These are phyloP conservation scores for Gigaspora rosea DNA, from an alignment of 192 early-diverging fungal species.

Conservation along the genomic window DNA sequence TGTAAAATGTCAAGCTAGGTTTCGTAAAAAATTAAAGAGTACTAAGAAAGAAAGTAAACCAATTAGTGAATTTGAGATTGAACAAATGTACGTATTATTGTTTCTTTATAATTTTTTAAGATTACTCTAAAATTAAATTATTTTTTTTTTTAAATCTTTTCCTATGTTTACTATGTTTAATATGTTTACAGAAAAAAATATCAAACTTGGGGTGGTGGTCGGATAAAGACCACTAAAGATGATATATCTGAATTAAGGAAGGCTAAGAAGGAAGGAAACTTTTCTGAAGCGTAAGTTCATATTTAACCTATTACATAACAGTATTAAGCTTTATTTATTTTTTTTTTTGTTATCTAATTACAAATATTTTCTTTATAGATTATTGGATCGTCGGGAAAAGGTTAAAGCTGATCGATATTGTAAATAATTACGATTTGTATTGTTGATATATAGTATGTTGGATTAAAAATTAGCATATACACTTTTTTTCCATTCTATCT, in stretches of 20 bases:
- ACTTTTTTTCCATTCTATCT: too few species aligned
- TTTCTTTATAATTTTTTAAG: neutral
- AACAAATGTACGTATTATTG: conserved; percentile 62
- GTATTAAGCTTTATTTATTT: neutral
- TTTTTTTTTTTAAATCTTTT: neutral
- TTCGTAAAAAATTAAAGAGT: conserved; percentile 57
- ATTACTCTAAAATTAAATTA: neutral
- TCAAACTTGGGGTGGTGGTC: conserved; percentile 74
- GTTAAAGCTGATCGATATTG: conserved; percentile 84
- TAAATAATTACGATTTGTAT: conserved; percentile 48
- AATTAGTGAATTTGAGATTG: conserved; percentile 61
- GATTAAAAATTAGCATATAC: too few species aligned
- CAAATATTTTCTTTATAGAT: neutral
- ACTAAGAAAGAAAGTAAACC: conserved; percentile 52
- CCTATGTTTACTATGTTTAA: too few species aligned
- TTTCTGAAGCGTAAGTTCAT: conserved; percentile 61
- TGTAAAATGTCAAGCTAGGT: conserved; percentile 71
- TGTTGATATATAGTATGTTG: too few species aligned
- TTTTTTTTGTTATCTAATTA: neutral
- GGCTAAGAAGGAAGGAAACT: conserved; percentile 70
- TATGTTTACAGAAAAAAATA: conserved; percentile 61
- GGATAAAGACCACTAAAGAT: conserved; percentile 55
- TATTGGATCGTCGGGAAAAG: conserved; percentile 79
- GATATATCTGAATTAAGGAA: conserved; percentile 56
- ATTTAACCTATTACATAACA: neutral